phyloP scores from a whole-genome alignment of 495 filamentous ascomycete genomes.

The Parmelia sp. region DNA sequence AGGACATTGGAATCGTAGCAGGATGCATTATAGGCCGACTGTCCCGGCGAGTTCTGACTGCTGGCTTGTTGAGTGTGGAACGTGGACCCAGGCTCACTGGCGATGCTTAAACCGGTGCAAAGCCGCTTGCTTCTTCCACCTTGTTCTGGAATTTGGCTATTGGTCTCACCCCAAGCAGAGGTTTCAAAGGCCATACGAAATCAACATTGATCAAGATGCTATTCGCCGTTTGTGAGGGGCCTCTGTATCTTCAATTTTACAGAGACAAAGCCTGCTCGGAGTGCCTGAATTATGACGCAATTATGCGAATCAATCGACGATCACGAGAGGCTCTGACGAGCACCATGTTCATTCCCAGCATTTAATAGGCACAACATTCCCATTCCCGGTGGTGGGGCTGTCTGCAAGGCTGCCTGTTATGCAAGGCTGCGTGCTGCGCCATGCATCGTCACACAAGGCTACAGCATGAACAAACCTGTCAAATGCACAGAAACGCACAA shows the following conservation, averaged over 20 bases:
- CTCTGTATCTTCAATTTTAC: neutral
- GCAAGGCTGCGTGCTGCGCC: neutral
- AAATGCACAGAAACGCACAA: neutral
- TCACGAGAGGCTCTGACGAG: neutral
- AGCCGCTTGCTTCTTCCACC: slow-evolving; percentile 3
- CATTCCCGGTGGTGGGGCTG: neutral
- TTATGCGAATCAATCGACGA: neutral
- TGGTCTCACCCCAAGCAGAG: neutral
- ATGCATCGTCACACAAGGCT: neutral
- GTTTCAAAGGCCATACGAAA: neutral
- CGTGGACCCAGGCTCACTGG: neutral
- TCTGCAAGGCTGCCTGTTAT: neutral
- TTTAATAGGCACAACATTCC: neutral
- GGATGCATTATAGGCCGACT: neutral
- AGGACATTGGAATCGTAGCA: neutral
- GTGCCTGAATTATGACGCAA: neutral
- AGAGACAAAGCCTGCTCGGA: neutral
- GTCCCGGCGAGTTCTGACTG: neutral
- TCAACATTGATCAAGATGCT: no score
- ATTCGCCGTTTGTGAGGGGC: neutral
- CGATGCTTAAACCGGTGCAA: slow-evolving; percentile 1
- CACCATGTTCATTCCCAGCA: no score
- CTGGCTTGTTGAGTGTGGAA: neutral
- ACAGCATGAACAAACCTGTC: neutral
- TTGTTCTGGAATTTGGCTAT: neutral